Percentiles rank a stretch among this genome's conserved stretches.
Evolutionary conservation across 2,329 filamentous ascomycete species (phyloP).

Genomic region (Fusarium praegraminearum): DNA sequence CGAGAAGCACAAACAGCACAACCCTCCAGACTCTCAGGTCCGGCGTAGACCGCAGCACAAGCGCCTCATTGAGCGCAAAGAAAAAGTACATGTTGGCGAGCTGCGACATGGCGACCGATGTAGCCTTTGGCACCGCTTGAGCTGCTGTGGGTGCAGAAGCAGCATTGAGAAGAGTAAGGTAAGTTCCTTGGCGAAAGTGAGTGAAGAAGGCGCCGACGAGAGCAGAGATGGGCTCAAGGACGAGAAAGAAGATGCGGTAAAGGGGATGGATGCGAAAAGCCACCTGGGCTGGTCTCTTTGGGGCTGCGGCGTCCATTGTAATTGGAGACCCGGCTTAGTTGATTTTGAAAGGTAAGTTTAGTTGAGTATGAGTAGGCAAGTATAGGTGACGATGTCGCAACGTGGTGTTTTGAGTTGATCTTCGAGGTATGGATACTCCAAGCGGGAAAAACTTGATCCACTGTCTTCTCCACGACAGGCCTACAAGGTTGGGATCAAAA

Average conservation of each 20-base stretch:
- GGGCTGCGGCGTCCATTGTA: slow-evolving; percentile 44
- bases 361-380: neutral
- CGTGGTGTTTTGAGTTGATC: slow-evolving; percentile 19
- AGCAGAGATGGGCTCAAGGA: slow-evolving; percentile 72
- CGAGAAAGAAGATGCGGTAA: slow-evolving; percentile 81
- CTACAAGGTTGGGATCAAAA: neutral
- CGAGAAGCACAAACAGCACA: slow-evolving; percentile 73
- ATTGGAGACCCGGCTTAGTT: neutral
- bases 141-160: slow-evolving; percentile 55
- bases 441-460: slow-evolving; percentile 48
- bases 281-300: slow-evolving; percentile 37
- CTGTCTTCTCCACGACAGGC: slow-evolving; percentile 23
- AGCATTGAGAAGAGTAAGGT: slow-evolving; percentile 73
- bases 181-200: slow-evolving; percentile 64
- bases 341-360: slow-evolving; percentile 8
- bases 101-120: slow-evolving; percentile 77
- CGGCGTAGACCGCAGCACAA: slow-evolving; percentile 76
- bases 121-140: slow-evolving; percentile 64
- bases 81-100: slow-evolving; percentile 83
- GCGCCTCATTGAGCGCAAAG: slow-evolving; percentile 81
- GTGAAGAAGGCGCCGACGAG: slow-evolving; percentile 65
- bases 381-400: slow-evolving; percentile 3
- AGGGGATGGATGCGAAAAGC: slow-evolving; percentile 66
- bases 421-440: slow-evolving; percentile 24
- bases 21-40: slow-evolving; percentile 78